phyloP scores from a whole-genome alignment of 2,329 filamentous ascomycete genomes.

The Ceratocystis huliohia region DNA sequence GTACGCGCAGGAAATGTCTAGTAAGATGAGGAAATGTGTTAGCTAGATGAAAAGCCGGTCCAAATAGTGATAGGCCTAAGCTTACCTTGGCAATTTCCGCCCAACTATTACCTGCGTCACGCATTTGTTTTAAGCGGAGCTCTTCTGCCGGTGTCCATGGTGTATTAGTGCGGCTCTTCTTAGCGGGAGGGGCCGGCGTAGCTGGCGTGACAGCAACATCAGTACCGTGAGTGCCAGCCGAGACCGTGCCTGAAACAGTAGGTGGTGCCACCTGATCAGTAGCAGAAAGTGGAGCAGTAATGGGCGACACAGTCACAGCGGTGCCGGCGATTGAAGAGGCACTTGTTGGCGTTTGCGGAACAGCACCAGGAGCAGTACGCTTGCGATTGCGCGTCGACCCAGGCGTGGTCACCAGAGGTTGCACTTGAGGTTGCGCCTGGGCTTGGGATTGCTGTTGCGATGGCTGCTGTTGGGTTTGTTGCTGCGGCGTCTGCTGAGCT shows the following conservation, averaged over 20 bases:
- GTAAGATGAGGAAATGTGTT: background rate
- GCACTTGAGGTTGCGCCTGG: constrained; percentile 26
- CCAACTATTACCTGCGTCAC: constrained; percentile 88
- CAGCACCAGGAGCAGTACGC: constrained; percentile 31
- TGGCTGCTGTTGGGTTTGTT: constrained; percentile 26
- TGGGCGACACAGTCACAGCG: constrained; percentile 27
- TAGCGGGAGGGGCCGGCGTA: constrained; percentile 35
- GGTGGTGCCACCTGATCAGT: constrained; percentile 25
- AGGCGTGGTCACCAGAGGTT: constrained; percentile 15
- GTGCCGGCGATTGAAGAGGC: constrained; percentile 25
- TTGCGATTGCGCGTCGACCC: constrained; percentile 30
- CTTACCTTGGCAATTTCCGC: constrained; percentile 98
- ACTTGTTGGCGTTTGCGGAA: constrained; percentile 24
- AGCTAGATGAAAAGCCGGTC: background rate
- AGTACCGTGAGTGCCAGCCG: background rate
- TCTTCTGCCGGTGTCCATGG: constrained; percentile 96
- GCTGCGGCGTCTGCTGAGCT: constrained; percentile 20
- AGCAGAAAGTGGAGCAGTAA: constrained; percentile 26
- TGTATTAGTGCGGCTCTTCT: constrained; percentile 96
- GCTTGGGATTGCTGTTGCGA: constrained; percentile 28
- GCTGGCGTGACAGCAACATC: constrained; percentile 21
- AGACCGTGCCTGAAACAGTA: constrained; percentile 26
- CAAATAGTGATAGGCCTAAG: constrained; percentile 26
- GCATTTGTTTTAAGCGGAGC: constrained; percentile 81
- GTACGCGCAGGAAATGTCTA: constrained; percentile 86